Evolutionary conservation across 2,329 filamentous ascomycete species (phyloP), one percentile per base, ranked within the genome.

Genomic region (Beauveria bassiana): DNA sequence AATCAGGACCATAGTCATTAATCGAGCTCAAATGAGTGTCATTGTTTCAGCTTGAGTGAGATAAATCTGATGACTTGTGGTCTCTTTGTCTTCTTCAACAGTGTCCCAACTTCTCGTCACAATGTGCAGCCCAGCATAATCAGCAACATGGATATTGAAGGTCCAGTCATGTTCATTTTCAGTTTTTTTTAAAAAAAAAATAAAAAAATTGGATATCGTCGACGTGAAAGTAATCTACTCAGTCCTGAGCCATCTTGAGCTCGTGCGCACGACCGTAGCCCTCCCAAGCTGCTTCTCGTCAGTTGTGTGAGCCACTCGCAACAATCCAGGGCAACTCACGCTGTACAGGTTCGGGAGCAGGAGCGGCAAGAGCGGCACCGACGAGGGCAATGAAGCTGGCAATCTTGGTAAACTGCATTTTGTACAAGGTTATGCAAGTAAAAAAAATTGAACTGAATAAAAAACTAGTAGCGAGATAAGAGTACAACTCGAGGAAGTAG

Each of bases 161-260:
- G 28, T 34, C 10, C 10, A 34, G 3, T 34, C 10, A 12, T 5
- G 12, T 34, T 3, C 10, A 34, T 34, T 34, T 34, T 1, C 10
- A 22, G 20, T 22, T 22, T 22, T 22, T 22, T 22, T 22, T 22
- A 1, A 22, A 2, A 22, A 2, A 22, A 22, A 22, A 22, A 22
- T 22, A 22, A 22, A 22, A 22, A 22, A 22, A 22, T 22, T 22
- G 3, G 12, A 12, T 5, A 4, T 5, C 3, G 2, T 34, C 3
- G 31, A 4, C 10, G 10, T 12, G 3, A 34, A 12, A 34, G 5
- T 34, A 5, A n/a, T 4, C 24, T 6, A 4, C 16, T 38, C 16
- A 54, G 38, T 54, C 52, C 14, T 54, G 52, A 28, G 52, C 52
- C 52, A 54, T 54, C 52, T 54, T 54, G 34, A 54, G 52, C 20